phyloP scores from a whole-genome alignment of 352 stramenopile genomes.

The Blastocystis sp. region DNA sequence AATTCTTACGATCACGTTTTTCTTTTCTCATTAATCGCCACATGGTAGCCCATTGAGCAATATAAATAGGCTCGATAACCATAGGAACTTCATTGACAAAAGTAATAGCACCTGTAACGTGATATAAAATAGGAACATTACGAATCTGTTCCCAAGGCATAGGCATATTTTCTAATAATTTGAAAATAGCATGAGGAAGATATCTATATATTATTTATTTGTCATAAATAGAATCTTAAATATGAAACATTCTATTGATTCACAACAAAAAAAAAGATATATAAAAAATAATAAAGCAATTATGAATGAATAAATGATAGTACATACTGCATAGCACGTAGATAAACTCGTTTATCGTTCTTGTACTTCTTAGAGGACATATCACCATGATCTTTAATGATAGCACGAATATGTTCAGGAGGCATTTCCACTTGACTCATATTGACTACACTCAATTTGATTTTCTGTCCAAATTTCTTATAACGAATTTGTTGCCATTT shows the following conservation, averaged over 20 bases:
- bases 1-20: slow-evolving; percentile 91
- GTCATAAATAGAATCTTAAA: no score
- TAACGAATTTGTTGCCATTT: slow-evolving; percentile 30
- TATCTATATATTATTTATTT: slow-evolving; percentile 1
- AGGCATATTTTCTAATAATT: slow-evolving; percentile 98
- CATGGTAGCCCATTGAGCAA: slow-evolving; percentile 97
- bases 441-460: slow-evolving; percentile 10
- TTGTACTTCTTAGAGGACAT: slow-evolving; percentile 98
- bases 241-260: no score
- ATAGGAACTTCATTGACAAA: slow-evolving; percentile 97
- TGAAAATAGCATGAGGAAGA: slow-evolving; percentile 90
- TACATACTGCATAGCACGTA: slow-evolving; percentile 94
- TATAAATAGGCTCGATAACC: slow-evolving; percentile 96
- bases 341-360: slow-evolving; percentile 91
- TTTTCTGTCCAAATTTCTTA: slow-evolving; percentile 24
- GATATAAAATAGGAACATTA: slow-evolving; percentile 95
- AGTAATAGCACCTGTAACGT: slow-evolving; percentile 93
- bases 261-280: no score
- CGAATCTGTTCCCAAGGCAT: slow-evolving; percentile 99
- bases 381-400: slow-evolving; percentile 95
- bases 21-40: slow-evolving; percentile 99
- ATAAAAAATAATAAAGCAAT: no score
- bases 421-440: slow-evolving; percentile 54
- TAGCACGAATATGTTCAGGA: slow-evolving; percentile 91
- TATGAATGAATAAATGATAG: no score